Evolutionary conservation across 2,329 filamentous ascomycete species (phyloP).

Genomic region (Ophiocordyceps robertsii): DNA sequence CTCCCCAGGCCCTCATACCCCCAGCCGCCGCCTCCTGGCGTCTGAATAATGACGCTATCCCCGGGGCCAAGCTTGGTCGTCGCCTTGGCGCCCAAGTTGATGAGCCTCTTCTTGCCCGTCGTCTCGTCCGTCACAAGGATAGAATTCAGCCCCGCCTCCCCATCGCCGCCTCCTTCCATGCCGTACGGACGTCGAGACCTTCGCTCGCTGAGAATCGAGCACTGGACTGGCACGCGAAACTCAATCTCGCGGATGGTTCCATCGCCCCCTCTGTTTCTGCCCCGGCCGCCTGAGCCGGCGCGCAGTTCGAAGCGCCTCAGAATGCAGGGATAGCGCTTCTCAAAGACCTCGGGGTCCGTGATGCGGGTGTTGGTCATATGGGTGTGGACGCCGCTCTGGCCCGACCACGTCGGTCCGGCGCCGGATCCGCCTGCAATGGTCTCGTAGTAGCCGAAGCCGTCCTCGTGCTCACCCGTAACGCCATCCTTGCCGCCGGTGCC

Average conservation of each 20-base stretch:
- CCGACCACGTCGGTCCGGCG: slow-evolving; percentile 59
- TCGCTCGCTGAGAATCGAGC: slow-evolving; percentile 67
- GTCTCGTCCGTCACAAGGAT: slow-evolving; percentile 6
- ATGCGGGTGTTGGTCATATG: slow-evolving; percentile 84
- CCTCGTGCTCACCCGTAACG: slow-evolving; percentile 27
- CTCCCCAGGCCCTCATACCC: slow-evolving; percentile 15
- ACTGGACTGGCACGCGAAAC: slow-evolving; percentile 64
- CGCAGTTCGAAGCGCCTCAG: slow-evolving; percentile 57
- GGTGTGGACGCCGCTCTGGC: slow-evolving; percentile 63
- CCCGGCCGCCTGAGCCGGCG: slow-evolving; percentile 38
- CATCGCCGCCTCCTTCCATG: slow-evolving; percentile 57
- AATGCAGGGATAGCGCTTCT: slow-evolving; percentile 56
- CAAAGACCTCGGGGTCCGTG: slow-evolving; percentile 68
- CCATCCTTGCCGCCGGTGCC: slow-evolving; percentile 61
- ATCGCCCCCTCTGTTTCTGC: slow-evolving; percentile 56
- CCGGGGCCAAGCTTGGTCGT: slow-evolving; percentile 43
- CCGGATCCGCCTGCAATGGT: slow-evolving; percentile 69
- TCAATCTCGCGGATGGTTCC: slow-evolving; percentile 71
- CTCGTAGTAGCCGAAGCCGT: slow-evolving; percentile 76
- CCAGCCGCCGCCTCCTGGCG: slow-evolving; percentile 51
- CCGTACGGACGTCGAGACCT: slow-evolving; percentile 66
- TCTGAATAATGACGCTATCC: slow-evolving; percentile 46
- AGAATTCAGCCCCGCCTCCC: slow-evolving; percentile 49
- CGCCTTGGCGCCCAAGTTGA: slow-evolving; percentile 47
- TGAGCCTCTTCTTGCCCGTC: slow-evolving; percentile 18